Conservation (phyloP, 2,329 filamentous ascomycete genomes). For the Penicillium sp. region DNA sequence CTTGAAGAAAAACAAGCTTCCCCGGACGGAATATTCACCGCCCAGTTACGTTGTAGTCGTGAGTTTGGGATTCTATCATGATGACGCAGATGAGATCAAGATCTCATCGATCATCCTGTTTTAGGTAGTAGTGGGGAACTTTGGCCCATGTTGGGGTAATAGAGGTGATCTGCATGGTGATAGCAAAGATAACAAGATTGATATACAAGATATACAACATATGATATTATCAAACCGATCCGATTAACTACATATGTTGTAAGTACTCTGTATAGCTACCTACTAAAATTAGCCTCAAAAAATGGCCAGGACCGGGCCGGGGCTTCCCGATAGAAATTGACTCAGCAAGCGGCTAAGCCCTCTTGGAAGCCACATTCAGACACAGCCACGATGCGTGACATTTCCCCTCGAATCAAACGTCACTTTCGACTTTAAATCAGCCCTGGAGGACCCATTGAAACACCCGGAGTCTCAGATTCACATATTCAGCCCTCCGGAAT, state of each 20-base stretch:
- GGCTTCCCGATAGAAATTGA: neutral
- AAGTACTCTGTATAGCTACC: neutral
- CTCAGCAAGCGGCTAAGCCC: neutral
- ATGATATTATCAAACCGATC: neutral
- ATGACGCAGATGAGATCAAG: constrained; percentile 25
- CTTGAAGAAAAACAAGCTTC: neutral
- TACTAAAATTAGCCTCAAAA: neutral
- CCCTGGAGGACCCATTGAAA: neutral
- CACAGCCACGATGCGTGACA: neutral
- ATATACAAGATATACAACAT: neutral
- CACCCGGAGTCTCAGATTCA: neutral
- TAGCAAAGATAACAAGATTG: neutral
- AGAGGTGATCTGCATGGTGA: neutral
- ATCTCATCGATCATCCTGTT: constrained; percentile 14
- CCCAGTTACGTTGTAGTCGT: neutral
- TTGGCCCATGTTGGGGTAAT: neutral
- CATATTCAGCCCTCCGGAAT: neutral
- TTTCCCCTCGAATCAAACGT: constrained; percentile 6
- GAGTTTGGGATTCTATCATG: constrained; percentile 20
- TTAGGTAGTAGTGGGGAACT: neutral
- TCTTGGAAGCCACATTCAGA: neutral
- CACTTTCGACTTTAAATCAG: neutral
- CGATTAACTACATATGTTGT: neutral
- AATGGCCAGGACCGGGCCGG: neutral
- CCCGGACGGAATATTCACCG: constrained; percentile 8